Evolutionary conservation across 345 rosid species (phyloP).

Genomic region (Capsella bursapastoris): DNA sequence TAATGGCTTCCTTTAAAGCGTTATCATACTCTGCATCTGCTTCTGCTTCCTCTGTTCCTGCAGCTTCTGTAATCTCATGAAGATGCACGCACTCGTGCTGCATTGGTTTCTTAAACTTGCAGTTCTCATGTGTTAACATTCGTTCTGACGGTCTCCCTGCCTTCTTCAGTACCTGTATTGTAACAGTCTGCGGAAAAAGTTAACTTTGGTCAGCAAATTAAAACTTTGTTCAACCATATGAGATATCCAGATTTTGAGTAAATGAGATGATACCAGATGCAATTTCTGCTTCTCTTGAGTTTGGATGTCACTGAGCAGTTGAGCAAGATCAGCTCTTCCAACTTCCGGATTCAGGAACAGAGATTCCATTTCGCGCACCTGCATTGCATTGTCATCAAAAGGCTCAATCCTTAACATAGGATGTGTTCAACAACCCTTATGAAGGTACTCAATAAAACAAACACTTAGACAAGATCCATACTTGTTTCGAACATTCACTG

Average conservation of each 20-base stretch:
- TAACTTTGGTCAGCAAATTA: not conserved
- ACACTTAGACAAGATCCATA: constrained; percentile 12
- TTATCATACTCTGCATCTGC: constrained; percentile 85
- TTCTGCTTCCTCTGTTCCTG: constrained; percentile 92
- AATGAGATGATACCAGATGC: constrained; percentile 60
- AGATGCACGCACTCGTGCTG: constrained; percentile 80
- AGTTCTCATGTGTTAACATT: constrained; percentile 70
- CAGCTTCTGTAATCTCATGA: constrained; percentile 83
- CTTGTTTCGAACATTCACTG: constrained; percentile 92
- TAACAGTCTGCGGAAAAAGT: constrained; percentile 56
- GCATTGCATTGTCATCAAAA: constrained; percentile 22
- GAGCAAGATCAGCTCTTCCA: constrained; percentile 71
- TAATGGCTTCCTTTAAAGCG: constrained; percentile 85
- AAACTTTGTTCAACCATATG: constrained; percentile 7
- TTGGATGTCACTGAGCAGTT: constrained; percentile 77
- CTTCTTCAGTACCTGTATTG: constrained; percentile 85
- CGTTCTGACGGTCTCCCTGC: constrained; percentile 86
- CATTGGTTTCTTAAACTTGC: constrained; percentile 70
- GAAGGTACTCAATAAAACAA: not conserved
- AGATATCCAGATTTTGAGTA: constrained; percentile 4
- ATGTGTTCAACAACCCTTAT: not conserved
- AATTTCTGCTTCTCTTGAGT: constrained; percentile 82
- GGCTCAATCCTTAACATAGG: not conserved
- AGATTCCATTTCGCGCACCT: constrained; percentile 84
- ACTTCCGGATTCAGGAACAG: constrained; percentile 55